Base-by-base conservation (phyloP, 108 stramenopile species). In the Cyclotella sp. region DNA sequence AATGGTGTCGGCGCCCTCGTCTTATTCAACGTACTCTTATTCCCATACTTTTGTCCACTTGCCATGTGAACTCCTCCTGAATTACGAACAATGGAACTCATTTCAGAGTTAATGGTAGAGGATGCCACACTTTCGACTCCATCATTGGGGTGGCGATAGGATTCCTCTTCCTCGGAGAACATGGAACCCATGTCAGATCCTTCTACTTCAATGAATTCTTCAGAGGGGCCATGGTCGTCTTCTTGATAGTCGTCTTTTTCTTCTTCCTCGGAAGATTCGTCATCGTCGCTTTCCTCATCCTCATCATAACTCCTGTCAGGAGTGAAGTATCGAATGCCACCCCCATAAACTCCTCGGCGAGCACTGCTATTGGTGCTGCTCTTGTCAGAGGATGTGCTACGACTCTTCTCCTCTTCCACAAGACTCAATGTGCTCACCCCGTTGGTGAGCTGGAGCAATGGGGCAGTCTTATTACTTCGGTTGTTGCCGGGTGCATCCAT, bases 271-370 rank as follows among this genome's bases (percentile, higher is more conserved):
- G 59, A 53, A n/a, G 27, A 19, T 40, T 76, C 44, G 12, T 64
- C 72, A 41, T 43, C 29, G 26, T 69, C 52, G 13, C 68, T 40
- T 46, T 69, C 79, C 6, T 39, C 58, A 29, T 49, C 60, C 19
- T 58, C 52, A 21, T 79, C 22, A 10, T 63, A 30, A 24, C 60
- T 64, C 10, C 64, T 43, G 27, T 81, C 68, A 43, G 70, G 64
- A 19, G 70, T 72, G 15, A 79, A 79, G 62, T 79, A 79, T 64
- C 63, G 46, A 27, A 79, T 64, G 3, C 78, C 78, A 9, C 78
- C 78, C n/a, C 70, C 54, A 39, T 79, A 79, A 1, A 70, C 70
- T 16, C 69, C 78, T 27, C 55, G 62, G 4, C 77, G 30, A n/a
- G 54, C 69, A 30, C 44, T 46, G 12, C 62, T 58, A 64, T 24